phyloP scores from a whole-genome alignment of 148 eudicot species.

The Hydrangea macrophylla region DNA sequence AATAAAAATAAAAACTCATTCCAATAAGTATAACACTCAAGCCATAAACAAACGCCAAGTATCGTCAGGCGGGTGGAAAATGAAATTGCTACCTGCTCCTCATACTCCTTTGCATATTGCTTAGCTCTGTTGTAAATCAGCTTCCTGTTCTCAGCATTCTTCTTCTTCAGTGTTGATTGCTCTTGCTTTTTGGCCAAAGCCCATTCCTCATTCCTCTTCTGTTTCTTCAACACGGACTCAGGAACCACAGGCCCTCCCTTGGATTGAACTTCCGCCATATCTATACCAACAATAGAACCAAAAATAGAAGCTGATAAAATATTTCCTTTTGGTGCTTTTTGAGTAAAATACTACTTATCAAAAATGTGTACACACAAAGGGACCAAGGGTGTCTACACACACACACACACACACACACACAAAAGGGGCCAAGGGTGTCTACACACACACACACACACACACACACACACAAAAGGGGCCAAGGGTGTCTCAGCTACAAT shows the following conservation, averaged over 20 bases:
- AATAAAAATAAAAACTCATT: background rate
- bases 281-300: slow-evolving; percentile 16
- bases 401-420: no score
- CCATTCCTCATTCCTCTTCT: slow-evolving; percentile 78
- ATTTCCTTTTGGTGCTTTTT: no score
- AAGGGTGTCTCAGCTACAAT: no score
- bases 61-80: background rate
- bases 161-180: slow-evolving; percentile 40
- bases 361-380: no score
- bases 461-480: no score
- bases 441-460: no score
- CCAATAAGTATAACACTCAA: background rate
- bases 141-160: slow-evolving; percentile 65
- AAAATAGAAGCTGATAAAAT: background rate
- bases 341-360: no score
- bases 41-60: background rate
- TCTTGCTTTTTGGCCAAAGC: slow-evolving; percentile 55
- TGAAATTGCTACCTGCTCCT: slow-evolving; percentile 35
- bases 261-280: slow-evolving; percentile 37
- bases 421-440: no score
- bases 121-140: slow-evolving; percentile 58
- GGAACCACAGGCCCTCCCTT: slow-evolving; percentile 54
- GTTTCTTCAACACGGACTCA: slow-evolving; percentile 85
- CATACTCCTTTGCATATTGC: slow-evolving; percentile 69
- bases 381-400: no score